phyloP scores from a whole-genome alignment of 2,329 filamentous ascomycete genomes.

The Neurospora sp. region DNA sequence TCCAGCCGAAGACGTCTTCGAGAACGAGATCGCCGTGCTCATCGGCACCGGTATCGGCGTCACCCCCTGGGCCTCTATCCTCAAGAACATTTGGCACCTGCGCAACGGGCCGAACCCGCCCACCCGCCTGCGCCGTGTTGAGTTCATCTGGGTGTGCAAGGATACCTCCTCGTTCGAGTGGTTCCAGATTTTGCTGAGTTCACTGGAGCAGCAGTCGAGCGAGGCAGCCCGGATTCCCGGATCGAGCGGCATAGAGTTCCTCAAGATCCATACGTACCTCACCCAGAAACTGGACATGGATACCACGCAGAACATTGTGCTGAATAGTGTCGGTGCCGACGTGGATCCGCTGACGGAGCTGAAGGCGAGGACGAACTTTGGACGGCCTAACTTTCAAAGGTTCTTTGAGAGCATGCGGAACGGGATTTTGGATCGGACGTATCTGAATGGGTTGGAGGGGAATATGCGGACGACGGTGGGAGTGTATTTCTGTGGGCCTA shows the following conservation, averaged over 20 bases:
- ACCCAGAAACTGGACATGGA: slow-evolving; percentile 89
- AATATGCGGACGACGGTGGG: slow-evolving; percentile 76
- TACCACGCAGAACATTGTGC: slow-evolving; percentile 90
- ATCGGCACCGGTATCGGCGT: slow-evolving; percentile 83
- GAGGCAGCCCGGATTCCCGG: slow-evolving; percentile 58
- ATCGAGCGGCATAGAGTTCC: slow-evolving; percentile 67
- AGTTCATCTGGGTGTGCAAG: slow-evolving; percentile 98
- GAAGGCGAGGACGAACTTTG: slow-evolving; percentile 84
- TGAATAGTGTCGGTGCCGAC: slow-evolving; percentile 84
- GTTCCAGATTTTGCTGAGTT: slow-evolving; percentile 91
- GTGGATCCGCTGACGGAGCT: slow-evolving; percentile 89
- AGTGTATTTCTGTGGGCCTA: slow-evolving; percentile 96
- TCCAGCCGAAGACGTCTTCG: slow-evolving; percentile 93
- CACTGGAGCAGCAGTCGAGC: slow-evolving; percentile 76
- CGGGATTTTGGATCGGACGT: slow-evolving; percentile 76
- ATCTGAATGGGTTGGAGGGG: slow-evolving; percentile 72
- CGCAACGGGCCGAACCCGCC: slow-evolving; percentile 85
- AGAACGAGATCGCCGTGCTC: slow-evolving; percentile 79
- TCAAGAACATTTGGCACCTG: slow-evolving; percentile 98
- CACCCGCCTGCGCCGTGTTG: slow-evolving; percentile 79
- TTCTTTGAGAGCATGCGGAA: slow-evolving; percentile 79
- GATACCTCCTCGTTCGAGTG: slow-evolving; percentile 95
- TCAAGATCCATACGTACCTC: slow-evolving; percentile 96
- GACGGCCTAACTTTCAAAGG: slow-evolving; percentile 77
- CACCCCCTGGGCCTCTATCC: slow-evolving; percentile 75